Conservation (phyloP, 345 rosid genomes). For the Raphanus raphanistrum region DNA sequence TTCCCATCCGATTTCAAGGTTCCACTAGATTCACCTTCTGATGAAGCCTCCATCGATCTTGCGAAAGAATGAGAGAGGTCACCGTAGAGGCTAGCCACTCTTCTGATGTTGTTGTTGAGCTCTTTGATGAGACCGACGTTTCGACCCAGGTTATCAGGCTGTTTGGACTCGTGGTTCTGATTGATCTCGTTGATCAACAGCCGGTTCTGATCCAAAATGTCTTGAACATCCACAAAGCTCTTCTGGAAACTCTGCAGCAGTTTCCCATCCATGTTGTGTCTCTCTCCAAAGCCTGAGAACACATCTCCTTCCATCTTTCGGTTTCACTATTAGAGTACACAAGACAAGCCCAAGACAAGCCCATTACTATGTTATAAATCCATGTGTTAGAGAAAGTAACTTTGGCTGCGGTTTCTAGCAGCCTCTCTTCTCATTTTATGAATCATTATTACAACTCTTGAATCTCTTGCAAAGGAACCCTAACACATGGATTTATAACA, state of each 20-base stretch:
- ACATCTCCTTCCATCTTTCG: slow-evolving; percentile 72
- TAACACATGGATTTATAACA: not conserved
- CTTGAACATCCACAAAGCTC: slow-evolving; percentile 81
- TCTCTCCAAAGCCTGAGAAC: slow-evolving; percentile 58
- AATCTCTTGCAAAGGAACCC: not conserved
- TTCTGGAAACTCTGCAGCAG: slow-evolving; percentile 68
- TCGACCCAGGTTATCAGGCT: slow-evolving; percentile 71
- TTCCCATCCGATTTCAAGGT: slow-evolving; percentile 47
- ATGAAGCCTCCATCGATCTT: slow-evolving; percentile 69
- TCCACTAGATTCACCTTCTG: slow-evolving; percentile 74
- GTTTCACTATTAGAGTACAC: not conserved
- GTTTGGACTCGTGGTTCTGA: slow-evolving; percentile 82
- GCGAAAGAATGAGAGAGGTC: slow-evolving; percentile 75
- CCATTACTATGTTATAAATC: not conserved
- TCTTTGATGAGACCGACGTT: slow-evolving; percentile 88
- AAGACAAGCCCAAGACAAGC: too few species aligned
- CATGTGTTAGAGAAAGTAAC: slow-evolving; percentile 31
- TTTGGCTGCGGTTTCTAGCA: not conserved
- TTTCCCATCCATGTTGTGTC: slow-evolving; percentile 60
- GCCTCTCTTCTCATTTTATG: too few species aligned
- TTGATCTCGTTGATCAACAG: slow-evolving; percentile 80
- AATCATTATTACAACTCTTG: too few species aligned
- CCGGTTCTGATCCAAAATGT: slow-evolving; percentile 80
- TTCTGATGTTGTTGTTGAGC: slow-evolving; percentile 84
- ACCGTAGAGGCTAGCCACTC: slow-evolving; percentile 81